Evolutionary conservation across 441 rosid genomes (phyloP), one percentile per base, ranked within the genome.

Genomic region (Eugenia klotzschiana): DNA sequence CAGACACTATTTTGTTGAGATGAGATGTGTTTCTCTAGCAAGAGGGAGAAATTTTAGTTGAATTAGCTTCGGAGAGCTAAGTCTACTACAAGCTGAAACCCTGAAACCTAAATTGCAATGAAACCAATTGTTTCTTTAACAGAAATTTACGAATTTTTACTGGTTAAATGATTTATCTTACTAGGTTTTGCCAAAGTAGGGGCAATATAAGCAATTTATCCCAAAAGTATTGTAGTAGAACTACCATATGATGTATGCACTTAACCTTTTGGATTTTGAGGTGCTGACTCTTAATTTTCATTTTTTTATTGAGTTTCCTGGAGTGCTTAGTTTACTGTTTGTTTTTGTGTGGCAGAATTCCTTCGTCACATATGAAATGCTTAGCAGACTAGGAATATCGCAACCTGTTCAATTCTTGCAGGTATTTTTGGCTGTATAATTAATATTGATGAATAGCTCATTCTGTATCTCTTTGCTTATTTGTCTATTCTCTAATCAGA

Each of bases 301-400:
- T 33, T 20, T 64, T 64, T 33, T 64, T 8, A 8, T 64, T 1
- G 15, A 64, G 77, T 64, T 64, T 22, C 46, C 40, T 18, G 43
- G 43, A 64, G n/a, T 64, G 77, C 74, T 64, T 22, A 54, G 57
- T 54, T 83, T 37, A 83, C 82, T 46, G 41, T 87, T 86, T 89
- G 84, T 79, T 40, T n/a, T 37, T 86, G 73, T 83, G 52, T 74
- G 90, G 89, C 94, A 97, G 99, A 97, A 93, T 87, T 94, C 98
- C 80, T 95, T 89, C 87, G 89, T 97, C 84, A 87, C 89, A 82
- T 94, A 95, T 82, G 98, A 95, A 37, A 88, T 94, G 49, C 85
- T 97, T 92, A 92, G 90, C 84, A 97, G 95, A 82, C 98, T 97
- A 86, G 98, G 99, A 49, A 95, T 97, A 89, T 90, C 95, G 80